These are phyloP conservation scores for Exophiala phaeomuriformis DNA, from an alignment of 2,329 filamentous ascomycete genomes.

Conservation along the genomic window DNA sequence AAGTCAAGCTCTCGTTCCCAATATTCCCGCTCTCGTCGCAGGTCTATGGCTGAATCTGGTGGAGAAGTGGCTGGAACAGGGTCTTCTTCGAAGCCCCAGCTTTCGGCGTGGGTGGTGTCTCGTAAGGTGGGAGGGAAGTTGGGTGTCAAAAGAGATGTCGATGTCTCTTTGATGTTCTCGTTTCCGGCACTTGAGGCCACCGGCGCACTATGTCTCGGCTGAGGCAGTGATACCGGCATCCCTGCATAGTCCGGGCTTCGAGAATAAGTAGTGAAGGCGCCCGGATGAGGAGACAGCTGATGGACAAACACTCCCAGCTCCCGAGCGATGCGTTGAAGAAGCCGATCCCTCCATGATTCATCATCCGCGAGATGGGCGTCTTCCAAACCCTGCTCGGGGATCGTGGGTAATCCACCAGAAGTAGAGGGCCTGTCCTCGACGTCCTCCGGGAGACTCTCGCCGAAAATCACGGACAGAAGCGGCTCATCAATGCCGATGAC, in stretches of 20 bases:
- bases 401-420: constrained; percentile 16
- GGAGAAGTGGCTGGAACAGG: constrained; percentile 42
- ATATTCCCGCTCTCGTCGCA: constrained; percentile 61
- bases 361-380: constrained; percentile 23
- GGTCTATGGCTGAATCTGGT: constrained; percentile 33
- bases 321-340: constrained; percentile 75
- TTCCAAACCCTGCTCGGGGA: constrained; percentile 19
- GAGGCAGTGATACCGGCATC: constrained; percentile 49
- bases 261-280: constrained; percentile 78
- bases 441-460: constrained; percentile 60
- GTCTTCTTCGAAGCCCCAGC: constrained; percentile 62
- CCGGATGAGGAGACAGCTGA: constrained; percentile 76
- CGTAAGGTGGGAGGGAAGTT: constrained; percentile 46
- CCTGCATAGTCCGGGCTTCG: constrained; percentile 66
- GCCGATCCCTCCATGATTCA: constrained; percentile 60
- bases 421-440: constrained; percentile 21
- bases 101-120: constrained; percentile 46
- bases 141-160: constrained; percentile 29
- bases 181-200: constrained; percentile 28
- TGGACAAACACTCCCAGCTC: constrained; percentile 80
- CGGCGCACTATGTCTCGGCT: constrained; percentile 28
- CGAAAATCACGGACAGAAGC: constrained; percentile 76
- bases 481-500: constrained; percentile 85
- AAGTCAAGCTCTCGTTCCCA: constrained; percentile 93
- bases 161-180: constrained; percentile 1